These are phyloP conservation scores for Fraxinus angustifolia DNA, from an alignment of 305 asterid species.

Conservation along the genomic window DNA sequence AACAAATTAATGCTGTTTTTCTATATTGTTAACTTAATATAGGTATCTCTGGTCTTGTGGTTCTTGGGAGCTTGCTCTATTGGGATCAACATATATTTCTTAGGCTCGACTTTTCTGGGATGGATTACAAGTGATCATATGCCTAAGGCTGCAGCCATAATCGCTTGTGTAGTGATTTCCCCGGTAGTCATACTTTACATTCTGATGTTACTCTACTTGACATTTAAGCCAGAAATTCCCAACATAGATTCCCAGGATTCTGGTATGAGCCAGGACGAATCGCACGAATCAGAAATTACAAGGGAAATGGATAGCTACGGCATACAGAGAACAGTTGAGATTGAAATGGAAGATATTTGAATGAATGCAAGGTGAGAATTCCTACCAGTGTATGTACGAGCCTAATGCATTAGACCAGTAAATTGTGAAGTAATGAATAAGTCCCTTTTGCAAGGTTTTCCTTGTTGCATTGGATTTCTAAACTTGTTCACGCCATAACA, in stretches of 20 bases:
- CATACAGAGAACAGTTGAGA: neutral
- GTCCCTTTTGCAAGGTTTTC: neutral
- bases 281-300: neutral
- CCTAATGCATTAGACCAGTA: neutral
- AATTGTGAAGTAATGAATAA: neutral
- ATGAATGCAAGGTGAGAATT: neutral
- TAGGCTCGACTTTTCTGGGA: conserved; percentile 20
- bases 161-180: conserved; percentile 6
- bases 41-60: conserved; percentile 25
- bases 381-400: neutral
- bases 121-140: conserved; percentile 24
- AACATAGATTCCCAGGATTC: neutral
- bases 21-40: neutral
- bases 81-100: conserved; percentile 29
- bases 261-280: neutral
- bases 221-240: conserved; percentile 21
- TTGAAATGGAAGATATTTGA: conserved; percentile 23
- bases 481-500: no score
- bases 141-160: conserved; percentile 23
- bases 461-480: neutral
- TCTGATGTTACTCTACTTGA: conserved; percentile 18
- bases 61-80: conserved; percentile 27
- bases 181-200: conserved; percentile 14
- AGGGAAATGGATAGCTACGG: neutral
- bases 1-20: neutral